A percentile compares a stretch with the other conserved stretches of the same genome.
Evolutionary conservation across 2,329 filamentous ascomycete species (phyloP).

Genomic region (Colletotrichum destructivum): DNA sequence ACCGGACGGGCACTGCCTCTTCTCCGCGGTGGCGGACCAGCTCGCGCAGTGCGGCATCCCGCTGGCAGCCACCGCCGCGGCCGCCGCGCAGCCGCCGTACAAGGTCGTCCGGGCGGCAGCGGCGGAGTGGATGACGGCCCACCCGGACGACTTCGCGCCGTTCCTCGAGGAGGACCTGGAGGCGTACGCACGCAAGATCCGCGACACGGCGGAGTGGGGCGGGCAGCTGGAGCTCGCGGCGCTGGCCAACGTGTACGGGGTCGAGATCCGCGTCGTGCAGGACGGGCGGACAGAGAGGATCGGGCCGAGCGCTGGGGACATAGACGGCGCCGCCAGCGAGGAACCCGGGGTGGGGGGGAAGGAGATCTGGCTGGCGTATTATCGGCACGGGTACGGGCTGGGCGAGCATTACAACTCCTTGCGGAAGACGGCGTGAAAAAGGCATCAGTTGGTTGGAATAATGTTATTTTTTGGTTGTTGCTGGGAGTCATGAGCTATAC

Average conservation of each 20-base stretch:
- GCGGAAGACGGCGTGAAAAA: slow-evolving; percentile 57
- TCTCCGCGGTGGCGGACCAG: slow-evolving; percentile 92
- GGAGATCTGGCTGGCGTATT: slow-evolving; percentile 90
- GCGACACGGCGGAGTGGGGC: slow-evolving; percentile 94
- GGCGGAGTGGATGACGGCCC: slow-evolving; percentile 81
- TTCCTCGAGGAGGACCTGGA: slow-evolving; percentile 88
- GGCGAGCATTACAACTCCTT: slow-evolving; percentile 99
- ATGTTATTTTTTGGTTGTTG: not conserved
- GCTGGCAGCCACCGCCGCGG: slow-evolving; percentile 47
- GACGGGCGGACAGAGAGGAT: slow-evolving; percentile 87
- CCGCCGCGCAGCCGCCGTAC: slow-evolving; percentile 64
- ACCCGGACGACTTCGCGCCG: slow-evolving; percentile 85
- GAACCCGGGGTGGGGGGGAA: slow-evolving; percentile 51
- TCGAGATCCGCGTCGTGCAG: slow-evolving; percentile 89
- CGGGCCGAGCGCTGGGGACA: slow-evolving; percentile 60
- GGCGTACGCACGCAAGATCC: slow-evolving; percentile 81
- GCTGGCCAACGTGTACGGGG: slow-evolving; percentile 83
- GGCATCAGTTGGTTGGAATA: not conserved
- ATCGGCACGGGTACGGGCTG: slow-evolving; percentile 91
- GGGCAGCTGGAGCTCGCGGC: slow-evolving; percentile 92
- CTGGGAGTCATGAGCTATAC: not conserved
- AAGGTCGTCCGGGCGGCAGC: slow-evolving; percentile 78
- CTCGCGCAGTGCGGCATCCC: slow-evolving; percentile 69
- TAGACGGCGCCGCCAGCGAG: not conserved
- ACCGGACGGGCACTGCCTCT: slow-evolving; percentile 95